Evolutionary conservation across 2,329 filamentous ascomycete species (phyloP).

Genomic region (Cadophora gregata): DNA sequence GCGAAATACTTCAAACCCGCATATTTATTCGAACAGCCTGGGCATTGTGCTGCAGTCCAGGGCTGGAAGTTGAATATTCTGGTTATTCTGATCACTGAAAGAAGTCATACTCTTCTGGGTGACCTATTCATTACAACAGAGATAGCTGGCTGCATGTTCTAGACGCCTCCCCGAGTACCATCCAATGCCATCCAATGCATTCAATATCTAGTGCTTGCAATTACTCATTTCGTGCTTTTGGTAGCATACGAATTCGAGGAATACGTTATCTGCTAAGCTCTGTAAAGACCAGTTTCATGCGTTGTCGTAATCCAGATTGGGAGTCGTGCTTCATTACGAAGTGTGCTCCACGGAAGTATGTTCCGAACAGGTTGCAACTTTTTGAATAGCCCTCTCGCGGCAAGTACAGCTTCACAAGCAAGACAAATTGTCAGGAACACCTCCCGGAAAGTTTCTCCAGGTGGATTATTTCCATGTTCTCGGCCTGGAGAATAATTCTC

Average conservation of each 20-base stretch:
- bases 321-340: not conserved
- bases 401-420: not conserved
- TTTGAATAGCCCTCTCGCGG: not conserved
- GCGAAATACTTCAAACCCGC: not conserved
- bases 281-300: not conserved
- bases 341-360: not conserved
- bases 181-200: too few species aligned
- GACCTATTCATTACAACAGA: not conserved
- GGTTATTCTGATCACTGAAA: not conserved
- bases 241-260: not conserved
- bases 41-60: not conserved
- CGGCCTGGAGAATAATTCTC: constrained; percentile 11
- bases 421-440: not conserved
- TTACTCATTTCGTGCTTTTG: too few species aligned
- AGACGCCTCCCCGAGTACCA: not conserved
- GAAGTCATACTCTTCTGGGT: not conserved
- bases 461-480: not conserved
- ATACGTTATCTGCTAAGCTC: not conserved
- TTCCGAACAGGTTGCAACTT: not conserved
- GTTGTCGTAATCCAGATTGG: not conserved
- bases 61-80: not conserved
- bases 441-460: not conserved
- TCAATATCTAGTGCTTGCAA: not conserved
- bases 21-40: not conserved
- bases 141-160: constrained; percentile 1